Base-by-base conservation (phyloP, 2,329 filamentous ascomycete genomes). In the Conoideocrella luteorostrata region DNA sequence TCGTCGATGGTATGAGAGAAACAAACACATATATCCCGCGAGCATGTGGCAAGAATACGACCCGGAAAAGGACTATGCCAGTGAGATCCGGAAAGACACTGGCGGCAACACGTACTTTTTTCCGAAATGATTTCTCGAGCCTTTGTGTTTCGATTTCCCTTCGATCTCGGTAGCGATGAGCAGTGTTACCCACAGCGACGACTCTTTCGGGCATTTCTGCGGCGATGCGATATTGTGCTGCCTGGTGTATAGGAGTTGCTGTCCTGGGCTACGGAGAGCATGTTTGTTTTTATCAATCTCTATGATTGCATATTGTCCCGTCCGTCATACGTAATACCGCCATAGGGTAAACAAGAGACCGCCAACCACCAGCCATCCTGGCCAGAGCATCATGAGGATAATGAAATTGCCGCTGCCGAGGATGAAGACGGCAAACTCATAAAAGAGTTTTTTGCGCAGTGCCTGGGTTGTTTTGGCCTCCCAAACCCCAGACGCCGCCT, bases 1-100 rank as follows among this genome's bases (percentile, higher is more conserved):
- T 68, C 78, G 93, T 47, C 74, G 93, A 47, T 98, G 93, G 93
- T 98, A 96, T 62, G 89, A 96, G 70, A 80, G 83, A 58, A 96
- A 97, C 63, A 98, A 97, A 67, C 93, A 98, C 64, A 97, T 98
- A 46, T 98, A 91, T 62, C 93, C 93, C 0, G 91, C 91, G 17
- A 97, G 88, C 60, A 78, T 91, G 37, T 98, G 93, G 93, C 88
- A 90, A 55, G 86, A 95, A 50, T 98, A 95, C 62, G 90, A 95
- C 52, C 85, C 89, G 1, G 87, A 88, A 48, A 87, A 86, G 64
- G 86, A 96, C 56, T 95, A 95, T 67, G 77, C 80, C 57, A 76
- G 72, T 51, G 80, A 87, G 53, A 78, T 90, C 30, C 78, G 87
- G 55, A 86, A 88, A 57, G 93, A 98, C 66, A 77, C 78, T 11